phyloP scores from a whole-genome alignment of 345 rosid genomes.

The Dimocarpus longan region DNA sequence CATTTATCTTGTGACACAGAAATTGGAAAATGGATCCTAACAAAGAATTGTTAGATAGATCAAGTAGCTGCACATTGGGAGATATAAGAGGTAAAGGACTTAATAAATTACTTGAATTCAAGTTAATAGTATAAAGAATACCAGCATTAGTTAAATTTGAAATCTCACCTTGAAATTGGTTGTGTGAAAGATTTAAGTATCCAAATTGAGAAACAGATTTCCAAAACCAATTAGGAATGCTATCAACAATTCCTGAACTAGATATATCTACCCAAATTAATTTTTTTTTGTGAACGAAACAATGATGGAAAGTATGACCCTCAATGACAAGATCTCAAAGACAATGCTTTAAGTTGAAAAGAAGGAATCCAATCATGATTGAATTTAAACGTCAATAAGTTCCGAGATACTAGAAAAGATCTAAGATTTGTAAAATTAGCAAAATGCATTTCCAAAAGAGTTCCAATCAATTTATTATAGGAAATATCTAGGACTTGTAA shows the following conservation, averaged over 20 bases:
- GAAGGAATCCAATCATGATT: too few relatives aligned
- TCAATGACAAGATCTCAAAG: not conserved
- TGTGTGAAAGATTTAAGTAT: not conserved
- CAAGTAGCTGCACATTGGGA: not conserved
- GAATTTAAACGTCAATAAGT: constrained; percentile 1
- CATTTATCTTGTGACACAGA: too few relatives aligned
- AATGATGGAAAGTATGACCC: not conserved
- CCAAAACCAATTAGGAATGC: not conserved
- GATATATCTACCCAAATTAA: not conserved
- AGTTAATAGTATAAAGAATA: not conserved
- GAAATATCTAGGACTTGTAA: not conserved
- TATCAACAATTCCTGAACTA: not conserved
- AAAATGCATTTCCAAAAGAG: constrained; percentile 26
- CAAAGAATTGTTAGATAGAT: not conserved
- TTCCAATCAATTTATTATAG: constrained; percentile 5
- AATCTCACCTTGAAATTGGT: not conserved
- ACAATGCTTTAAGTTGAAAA: too few relatives aligned
- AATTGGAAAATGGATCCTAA: too few relatives aligned
- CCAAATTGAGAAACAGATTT: not conserved
- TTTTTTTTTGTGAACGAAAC: not conserved
- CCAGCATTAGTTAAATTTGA: not conserved
- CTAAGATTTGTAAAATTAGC: constrained; percentile 29
- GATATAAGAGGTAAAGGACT: not conserved
- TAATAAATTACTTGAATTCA: not conserved
- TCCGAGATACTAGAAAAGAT: constrained; percentile 16